Base-by-base conservation (phyloP, 192 early-diverging fungal genomes). In the Radiomyces spectabilis region DNA sequence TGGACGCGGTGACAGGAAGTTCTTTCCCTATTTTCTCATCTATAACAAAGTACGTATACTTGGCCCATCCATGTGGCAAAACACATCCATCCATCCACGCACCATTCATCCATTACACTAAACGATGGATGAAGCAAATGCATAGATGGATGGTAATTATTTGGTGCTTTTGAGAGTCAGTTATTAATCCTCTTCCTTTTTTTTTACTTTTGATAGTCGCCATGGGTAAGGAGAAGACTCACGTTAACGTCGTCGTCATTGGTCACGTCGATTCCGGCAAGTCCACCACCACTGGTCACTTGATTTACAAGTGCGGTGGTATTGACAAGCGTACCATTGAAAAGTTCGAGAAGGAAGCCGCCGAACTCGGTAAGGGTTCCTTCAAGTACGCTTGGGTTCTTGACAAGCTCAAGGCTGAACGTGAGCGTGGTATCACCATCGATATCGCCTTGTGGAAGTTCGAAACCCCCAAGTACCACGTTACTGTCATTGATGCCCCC, bases 261-360 rank as follows among this genome's bases (percentile, higher is more conserved):
- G 93, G 94, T 69, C 93, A 97, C 92, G 95, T 97, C 88, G 95
- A 95, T 85, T 97, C 93, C 74, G 94, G 96, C 81, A 98, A 98
- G 87, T 98, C 94, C 73, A 98, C 96, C 85, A 97, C 94, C 78
- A 97, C 94, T 64, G 96, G 96, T 78, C 96, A 95, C 80, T 85
- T 98, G 80, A 92, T 98, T 81, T 97, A 94, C 89, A 93, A 97
- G 84, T 91, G 91, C 85, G 97, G 94, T 83, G 94, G 93, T 92
- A 96, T 98, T 77, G 89, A 92, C 78, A 91, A 96, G 87, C 92
- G 93, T 94, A 93, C 92, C 83, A 98, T 98, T 53, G 93, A 98
- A 78, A 95, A 95, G 92, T 94, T 98, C 84, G 89, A 93, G 81
- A 93, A 97, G 87, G 95, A 99, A 80, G 91, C 97, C 54, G 85